Evolutionary conservation across 2,329 filamentous ascomycete species (phyloP).

Genomic region (Fusarium phyllophilum): DNA sequence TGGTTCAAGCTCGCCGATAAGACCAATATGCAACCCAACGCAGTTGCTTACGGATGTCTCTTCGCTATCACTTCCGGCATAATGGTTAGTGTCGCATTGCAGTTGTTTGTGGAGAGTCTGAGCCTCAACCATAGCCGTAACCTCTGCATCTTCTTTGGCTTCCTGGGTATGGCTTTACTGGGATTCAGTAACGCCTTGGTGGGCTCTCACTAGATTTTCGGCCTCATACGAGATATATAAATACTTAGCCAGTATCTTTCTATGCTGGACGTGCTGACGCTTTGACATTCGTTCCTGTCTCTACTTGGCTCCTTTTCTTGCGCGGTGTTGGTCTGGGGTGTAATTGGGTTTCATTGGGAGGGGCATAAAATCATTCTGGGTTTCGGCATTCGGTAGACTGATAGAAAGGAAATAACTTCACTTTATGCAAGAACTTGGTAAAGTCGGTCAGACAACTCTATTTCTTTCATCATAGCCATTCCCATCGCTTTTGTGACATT

Average conservation of each 20-base stretch:
- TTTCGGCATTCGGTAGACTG: slow-evolving; percentile 8
- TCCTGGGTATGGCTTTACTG: slow-evolving; percentile 87
- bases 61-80: slow-evolving; percentile 93
- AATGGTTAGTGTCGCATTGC: slow-evolving; percentile 92
- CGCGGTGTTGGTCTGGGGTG: slow-evolving; percentile 26
- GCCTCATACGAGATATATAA: background rate
- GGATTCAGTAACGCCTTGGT: slow-evolving; percentile 87
- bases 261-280: background rate
- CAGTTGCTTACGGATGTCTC: slow-evolving; percentile 78
- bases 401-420: slow-evolving; percentile 32
- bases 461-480: background rate
- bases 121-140: slow-evolving; percentile 82
- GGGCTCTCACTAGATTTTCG: slow-evolving; percentile 57
- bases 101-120: slow-evolving; percentile 87
- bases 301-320: slow-evolving; percentile 9
- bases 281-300: background rate
- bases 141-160: slow-evolving; percentile 82
- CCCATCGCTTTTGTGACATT: slow-evolving; percentile 12
- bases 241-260: background rate
- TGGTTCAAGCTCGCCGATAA: slow-evolving; percentile 81
- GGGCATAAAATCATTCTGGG: slow-evolving; percentile 8
- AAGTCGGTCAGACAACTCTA: background rate
- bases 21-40: slow-evolving; percentile 60
- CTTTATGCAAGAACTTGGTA: background rate
- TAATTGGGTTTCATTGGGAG: background rate